Percentiles rank a stretch among this genome's conserved stretches.
Conservation (phyloP, 345 rosid genomes). For the Aquilaria yunnanensis region DNA sequence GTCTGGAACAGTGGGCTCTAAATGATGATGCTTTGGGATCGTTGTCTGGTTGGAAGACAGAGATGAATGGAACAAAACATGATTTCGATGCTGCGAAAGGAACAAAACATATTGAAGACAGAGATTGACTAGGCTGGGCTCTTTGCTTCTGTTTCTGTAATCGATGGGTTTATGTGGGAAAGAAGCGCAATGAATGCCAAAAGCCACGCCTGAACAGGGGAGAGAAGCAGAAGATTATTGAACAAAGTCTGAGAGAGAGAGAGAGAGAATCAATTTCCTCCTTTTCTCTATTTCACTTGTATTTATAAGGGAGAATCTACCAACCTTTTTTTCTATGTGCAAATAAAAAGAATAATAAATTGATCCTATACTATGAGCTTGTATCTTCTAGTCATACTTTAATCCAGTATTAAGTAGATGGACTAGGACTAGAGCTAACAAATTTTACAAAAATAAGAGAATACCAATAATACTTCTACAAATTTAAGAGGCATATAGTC, state of each 20-base stretch:
- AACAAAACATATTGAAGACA: constrained; percentile 17
- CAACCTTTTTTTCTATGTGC: not conserved
- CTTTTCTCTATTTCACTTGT: constrained; percentile 11
- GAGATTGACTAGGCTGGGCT: constrained; percentile 17
- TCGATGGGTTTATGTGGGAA: constrained; percentile 20
- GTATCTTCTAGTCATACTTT: too few species aligned
- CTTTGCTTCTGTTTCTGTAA: constrained; percentile 1
- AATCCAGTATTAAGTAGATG: too few species aligned
- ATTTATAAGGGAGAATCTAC: constrained; percentile 24
- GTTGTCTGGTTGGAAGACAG: constrained; percentile 27
- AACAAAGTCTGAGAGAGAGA: constrained; percentile 11
- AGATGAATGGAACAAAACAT: constrained; percentile 21
- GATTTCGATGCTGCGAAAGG: constrained; percentile 10
- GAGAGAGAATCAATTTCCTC: constrained; percentile 6
- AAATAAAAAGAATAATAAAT: too few species aligned
- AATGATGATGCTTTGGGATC: constrained; percentile 25
- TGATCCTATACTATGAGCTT: too few species aligned
- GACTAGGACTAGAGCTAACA: too few species aligned
- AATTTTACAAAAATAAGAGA: too few species aligned
- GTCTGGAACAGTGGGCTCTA: constrained; percentile 23
- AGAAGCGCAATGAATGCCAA: constrained; percentile 44
- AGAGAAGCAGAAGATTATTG: constrained; percentile 19
- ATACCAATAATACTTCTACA: too few species aligned
- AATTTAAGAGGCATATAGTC: too few species aligned
- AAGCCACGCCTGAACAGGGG: constrained; percentile 45